These are phyloP conservation scores for Tolypocladium pustulatum DNA, from an alignment of 2,329 filamentous ascomycete species.

Conservation along the genomic window DNA sequence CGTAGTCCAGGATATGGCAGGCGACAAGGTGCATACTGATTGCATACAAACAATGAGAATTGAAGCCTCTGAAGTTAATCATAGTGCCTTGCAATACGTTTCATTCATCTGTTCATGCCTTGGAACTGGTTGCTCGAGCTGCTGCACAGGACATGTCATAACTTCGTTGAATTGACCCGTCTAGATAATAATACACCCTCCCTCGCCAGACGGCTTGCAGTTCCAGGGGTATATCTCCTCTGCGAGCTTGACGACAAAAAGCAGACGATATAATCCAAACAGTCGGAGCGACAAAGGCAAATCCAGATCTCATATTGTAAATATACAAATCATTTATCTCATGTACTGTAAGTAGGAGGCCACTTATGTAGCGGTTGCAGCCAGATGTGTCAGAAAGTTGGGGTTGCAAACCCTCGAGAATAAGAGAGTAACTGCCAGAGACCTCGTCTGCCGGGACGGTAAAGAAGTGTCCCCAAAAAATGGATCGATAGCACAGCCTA, in stretches of 20 bases:
- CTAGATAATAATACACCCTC: not conserved
- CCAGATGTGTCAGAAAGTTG: not conserved
- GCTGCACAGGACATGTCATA: not conserved
- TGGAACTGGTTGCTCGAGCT: not conserved
- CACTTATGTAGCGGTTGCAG: not conserved
- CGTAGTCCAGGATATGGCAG: slow-evolving; percentile 32
- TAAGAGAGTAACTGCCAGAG: not conserved
- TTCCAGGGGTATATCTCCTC: not conserved
- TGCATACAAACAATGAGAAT: not conserved
- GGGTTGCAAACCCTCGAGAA: not conserved
- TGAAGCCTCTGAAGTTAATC: not conserved
- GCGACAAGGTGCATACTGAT: slow-evolving; percentile 40
- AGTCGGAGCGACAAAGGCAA: not conserved
- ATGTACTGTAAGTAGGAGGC: not conserved
- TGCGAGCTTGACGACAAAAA: not conserved
- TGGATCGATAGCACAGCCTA: not conserved
- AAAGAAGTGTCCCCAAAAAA: too few relatives aligned
- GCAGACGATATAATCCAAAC: not conserved
- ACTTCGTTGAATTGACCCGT: not conserved
- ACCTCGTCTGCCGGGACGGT: not conserved
- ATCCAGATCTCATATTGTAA: not conserved
- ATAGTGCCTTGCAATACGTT: not conserved
- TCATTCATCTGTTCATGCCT: not conserved
- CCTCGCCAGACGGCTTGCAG: not conserved
- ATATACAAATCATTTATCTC: not conserved